phyloP scores from a whole-genome alignment of 768 basidiomycete species.

The Mycena floridula region DNA sequence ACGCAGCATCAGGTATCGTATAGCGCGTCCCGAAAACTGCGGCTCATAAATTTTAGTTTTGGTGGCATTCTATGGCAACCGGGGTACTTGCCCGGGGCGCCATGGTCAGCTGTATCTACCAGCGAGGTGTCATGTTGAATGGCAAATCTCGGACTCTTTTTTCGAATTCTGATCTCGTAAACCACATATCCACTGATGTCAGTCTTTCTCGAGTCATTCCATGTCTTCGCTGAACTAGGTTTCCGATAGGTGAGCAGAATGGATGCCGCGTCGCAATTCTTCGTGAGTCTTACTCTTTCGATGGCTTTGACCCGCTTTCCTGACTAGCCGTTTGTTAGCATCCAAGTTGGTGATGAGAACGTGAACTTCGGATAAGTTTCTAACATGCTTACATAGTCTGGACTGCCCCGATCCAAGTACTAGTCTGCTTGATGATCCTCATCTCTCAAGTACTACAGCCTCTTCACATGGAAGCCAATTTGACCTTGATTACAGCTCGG shows the following conservation, averaged over 20 bases:
- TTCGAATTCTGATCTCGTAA: conserved; percentile 54
- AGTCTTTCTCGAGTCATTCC: conserved; percentile 12
- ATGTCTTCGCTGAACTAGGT: neutral
- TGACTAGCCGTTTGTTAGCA: no score
- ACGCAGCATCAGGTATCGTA: conserved; percentile 52
- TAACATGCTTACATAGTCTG: conserved; percentile 31
- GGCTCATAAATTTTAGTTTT: conserved; percentile 37
- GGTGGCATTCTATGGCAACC: conserved; percentile 62
- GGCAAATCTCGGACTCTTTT: conserved; percentile 59
- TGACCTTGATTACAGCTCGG: conserved; percentile 42
- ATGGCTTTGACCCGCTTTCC: neutral
- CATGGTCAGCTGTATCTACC: conserved; percentile 66
- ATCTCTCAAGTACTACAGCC: conserved; percentile 37
- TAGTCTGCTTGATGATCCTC: conserved; percentile 54
- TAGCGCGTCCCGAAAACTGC: neutral
- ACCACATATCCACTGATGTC: conserved; percentile 64
- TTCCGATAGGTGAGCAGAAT: conserved; percentile 42
- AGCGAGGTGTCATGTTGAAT: conserved; percentile 58
- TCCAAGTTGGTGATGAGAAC: conserved; percentile 33
- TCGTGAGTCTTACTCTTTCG: conserved; percentile 37
- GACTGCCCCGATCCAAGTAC: conserved; percentile 65
- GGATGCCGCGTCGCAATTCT: conserved; percentile 65
- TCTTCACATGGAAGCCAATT: neutral
- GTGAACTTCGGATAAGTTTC: conserved; percentile 15
- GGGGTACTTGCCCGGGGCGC: conserved; percentile 62